phyloP scores from a whole-genome alignment of 495 filamentous ascomycete species.

The Hamigera avellanea region DNA sequence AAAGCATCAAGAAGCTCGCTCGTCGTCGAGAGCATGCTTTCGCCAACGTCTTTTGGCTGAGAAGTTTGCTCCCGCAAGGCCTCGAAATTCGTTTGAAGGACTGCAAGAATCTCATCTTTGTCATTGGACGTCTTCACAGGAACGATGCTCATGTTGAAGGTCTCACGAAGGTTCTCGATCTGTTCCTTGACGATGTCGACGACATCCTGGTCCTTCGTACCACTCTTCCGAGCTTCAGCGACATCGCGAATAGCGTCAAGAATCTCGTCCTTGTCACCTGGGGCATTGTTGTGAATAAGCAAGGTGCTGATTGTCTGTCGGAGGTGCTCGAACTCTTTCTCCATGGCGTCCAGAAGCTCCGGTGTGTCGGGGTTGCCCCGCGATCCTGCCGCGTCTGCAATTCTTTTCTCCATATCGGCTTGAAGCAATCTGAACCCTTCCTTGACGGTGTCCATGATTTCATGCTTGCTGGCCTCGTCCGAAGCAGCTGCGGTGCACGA shows the following conservation, averaged over 20 bases:
- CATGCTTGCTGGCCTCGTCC: conserved; percentile 58
- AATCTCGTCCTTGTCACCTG: conserved; percentile 49
- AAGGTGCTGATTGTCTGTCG: conserved; percentile 60
- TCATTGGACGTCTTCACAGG: conserved; percentile 15
- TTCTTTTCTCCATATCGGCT: conserved; percentile 55
- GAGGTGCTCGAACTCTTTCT: conserved; percentile 57
- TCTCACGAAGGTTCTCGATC: conserved; percentile 62
- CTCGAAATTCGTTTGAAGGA: conserved; percentile 58
- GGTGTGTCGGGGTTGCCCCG: conserved; percentile 33
- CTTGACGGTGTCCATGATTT: conserved; percentile 65
- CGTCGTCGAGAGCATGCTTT: conserved; percentile 48
- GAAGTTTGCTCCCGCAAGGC: conserved; percentile 55
- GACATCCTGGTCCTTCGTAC: conserved; percentile 11
- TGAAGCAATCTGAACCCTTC: conserved; percentile 61
- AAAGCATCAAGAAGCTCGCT: conserved; percentile 72
- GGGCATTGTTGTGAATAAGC: conserved; percentile 45
- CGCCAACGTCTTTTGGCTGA: conserved; percentile 38
- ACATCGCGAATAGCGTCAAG: conserved; percentile 49
- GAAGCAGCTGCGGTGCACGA: conserved; percentile 59
- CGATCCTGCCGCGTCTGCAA: conserved; percentile 31
- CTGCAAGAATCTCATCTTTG: conserved; percentile 53
- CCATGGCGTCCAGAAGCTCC: conserved; percentile 58
- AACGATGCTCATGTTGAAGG: conserved; percentile 31
- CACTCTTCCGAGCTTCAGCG: conserved; percentile 13
- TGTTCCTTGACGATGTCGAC: conserved; percentile 52